Conservation (phyloP, 352 stramenopile species). For the Thalassiosira gravida region DNA sequence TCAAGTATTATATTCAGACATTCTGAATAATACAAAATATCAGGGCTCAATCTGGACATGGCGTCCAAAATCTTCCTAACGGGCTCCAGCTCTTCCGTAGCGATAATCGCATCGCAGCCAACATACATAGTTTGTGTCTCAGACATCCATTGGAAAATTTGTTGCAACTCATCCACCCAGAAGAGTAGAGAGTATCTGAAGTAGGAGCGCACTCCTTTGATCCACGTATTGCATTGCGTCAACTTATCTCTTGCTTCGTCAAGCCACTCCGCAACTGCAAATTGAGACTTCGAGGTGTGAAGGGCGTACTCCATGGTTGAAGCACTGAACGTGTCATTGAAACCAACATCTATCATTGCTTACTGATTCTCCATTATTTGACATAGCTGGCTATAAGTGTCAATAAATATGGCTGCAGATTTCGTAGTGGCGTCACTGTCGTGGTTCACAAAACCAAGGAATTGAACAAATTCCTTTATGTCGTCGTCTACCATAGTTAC, state of each 20-base stretch:
- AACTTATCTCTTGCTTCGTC: slow-evolving; percentile 14
- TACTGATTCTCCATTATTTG: slow-evolving; percentile 27
- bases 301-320: slow-evolving; percentile 17
- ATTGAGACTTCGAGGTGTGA: slow-evolving; percentile 3
- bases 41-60: slow-evolving; percentile 30
- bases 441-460: slow-evolving; percentile 63
- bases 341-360: slow-evolving; percentile 54
- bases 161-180: slow-evolving; percentile 40
- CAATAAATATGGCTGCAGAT: slow-evolving; percentile 31
- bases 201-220: slow-evolving; percentile 24
- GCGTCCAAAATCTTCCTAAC: slow-evolving; percentile 24
- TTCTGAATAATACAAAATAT: slow-evolving; percentile 13
- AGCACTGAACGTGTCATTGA: not conserved
- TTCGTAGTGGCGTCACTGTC: slow-evolving; percentile 31
- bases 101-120: not conserved
- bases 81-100: slow-evolving; percentile 2
- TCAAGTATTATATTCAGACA: slow-evolving; percentile 22
- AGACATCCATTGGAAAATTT: slow-evolving; percentile 35
- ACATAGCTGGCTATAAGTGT: slow-evolving; percentile 18
- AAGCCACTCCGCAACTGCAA: slow-evolving; percentile 25
- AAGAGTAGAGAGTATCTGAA: slow-evolving; percentile 51
- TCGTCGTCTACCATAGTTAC: slow-evolving; percentile 43
- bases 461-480: slow-evolving; percentile 55
- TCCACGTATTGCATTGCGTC: slow-evolving; percentile 34
- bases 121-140: slow-evolving; percentile 1